These are phyloP conservation scores for Xerocomus brunneocitrinus DNA, from an alignment of 768 basidiomycete species.

Conservation along the genomic window DNA sequence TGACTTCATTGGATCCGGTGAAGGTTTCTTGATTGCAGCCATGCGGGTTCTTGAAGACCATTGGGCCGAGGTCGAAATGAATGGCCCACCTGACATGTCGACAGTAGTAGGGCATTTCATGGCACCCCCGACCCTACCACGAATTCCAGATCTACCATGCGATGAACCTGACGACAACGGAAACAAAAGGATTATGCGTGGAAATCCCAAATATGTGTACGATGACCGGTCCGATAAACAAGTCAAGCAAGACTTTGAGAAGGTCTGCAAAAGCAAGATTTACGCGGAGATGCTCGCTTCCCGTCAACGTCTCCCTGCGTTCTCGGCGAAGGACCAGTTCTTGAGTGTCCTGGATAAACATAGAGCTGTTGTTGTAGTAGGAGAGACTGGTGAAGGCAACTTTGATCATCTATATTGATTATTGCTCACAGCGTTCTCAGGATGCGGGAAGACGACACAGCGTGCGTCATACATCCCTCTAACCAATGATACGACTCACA, in stretches of 20 bases:
- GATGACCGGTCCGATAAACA: conserved; percentile 45
- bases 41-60: conserved; percentile 68
- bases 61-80: conserved; percentile 61
- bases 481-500: not conserved
- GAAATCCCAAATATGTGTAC: conserved; percentile 1
- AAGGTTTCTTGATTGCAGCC: conserved; percentile 67
- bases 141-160: conserved; percentile 13
- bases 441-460: conserved; percentile 91
- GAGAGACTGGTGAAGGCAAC: conserved; percentile 67
- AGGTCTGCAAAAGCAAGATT: conserved; percentile 38
- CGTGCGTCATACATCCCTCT: conserved; percentile 35
- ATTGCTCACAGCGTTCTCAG: conserved; percentile 29
- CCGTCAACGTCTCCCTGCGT: conserved; percentile 73
- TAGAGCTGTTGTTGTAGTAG: conserved; percentile 78
- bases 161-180: conserved; percentile 1
- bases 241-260: conserved; percentile 52
- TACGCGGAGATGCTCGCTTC: conserved; percentile 54
- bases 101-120: conserved; percentile 46
- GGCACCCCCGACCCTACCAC: conserved; percentile 9
- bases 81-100: conserved; percentile 74
- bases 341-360: conserved; percentile 51
- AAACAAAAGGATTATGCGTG: not conserved
- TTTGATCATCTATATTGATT: not conserved
- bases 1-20: conserved; percentile 59
- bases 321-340: conserved; percentile 59